phyloP scores from a whole-genome alignment of 1,284 basidiomycete genomes.

The Cutaneotrichosporon cutaneum region DNA sequence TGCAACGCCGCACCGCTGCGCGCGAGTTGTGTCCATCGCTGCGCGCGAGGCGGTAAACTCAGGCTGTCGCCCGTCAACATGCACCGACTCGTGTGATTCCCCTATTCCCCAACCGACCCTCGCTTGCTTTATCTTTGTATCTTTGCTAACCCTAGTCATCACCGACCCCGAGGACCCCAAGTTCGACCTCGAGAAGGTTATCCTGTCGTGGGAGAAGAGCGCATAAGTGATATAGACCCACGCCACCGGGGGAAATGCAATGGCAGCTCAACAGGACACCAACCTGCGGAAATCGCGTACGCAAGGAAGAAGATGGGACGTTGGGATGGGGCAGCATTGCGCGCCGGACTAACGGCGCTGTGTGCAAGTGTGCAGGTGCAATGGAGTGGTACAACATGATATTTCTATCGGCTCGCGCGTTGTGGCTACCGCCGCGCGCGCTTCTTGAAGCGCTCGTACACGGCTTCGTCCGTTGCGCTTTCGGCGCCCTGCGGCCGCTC shows the following conservation, averaged over 20 bases:
- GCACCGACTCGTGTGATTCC: background rate
- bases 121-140: background rate
- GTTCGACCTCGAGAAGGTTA: constrained; percentile 93
- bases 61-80: no score
- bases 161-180: constrained; percentile 91
- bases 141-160: constrained; percentile 61
- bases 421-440: constrained; percentile 4
- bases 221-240: constrained; percentile 32
- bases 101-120: background rate
- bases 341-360: background rate
- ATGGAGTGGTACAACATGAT: constrained; percentile 10
- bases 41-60: background rate
- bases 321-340: no score
- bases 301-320: no score
- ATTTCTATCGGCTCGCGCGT: background rate
- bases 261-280: constrained; percentile 13
- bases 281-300: no score
- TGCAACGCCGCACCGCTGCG: no score
- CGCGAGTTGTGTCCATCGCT: no score
- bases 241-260: constrained; percentile 20
- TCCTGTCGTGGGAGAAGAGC: constrained; percentile 55
- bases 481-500: constrained; percentile 55
- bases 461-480: constrained; percentile 86
- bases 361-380: constrained; percentile 3
- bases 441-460: constrained; percentile 59